phyloP scores from a whole-genome alignment of 2,329 filamentous ascomycete species.

The Purpureocillium lavendulum region DNA sequence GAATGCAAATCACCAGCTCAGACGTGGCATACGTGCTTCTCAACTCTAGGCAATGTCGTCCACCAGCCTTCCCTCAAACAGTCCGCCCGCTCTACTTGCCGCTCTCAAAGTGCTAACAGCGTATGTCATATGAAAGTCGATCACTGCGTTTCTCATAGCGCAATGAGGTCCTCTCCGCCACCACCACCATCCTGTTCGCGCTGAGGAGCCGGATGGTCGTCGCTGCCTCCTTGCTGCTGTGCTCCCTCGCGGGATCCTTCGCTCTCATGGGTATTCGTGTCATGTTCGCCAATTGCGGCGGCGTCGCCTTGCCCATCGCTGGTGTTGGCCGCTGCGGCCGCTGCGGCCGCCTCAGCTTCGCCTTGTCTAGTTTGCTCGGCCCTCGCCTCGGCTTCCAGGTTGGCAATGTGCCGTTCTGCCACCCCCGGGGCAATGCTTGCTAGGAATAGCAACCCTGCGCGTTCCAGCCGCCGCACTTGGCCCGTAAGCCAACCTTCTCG shows the following conservation, averaged over 20 bases:
- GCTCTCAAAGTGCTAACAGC: too few relatives aligned
- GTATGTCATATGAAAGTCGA: too few relatives aligned
- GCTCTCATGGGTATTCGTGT: not conserved
- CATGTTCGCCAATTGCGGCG: not conserved
- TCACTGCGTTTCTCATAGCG: too few relatives aligned
- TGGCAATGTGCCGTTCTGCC: conserved; percentile 55
- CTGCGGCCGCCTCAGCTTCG: conserved; percentile 31
- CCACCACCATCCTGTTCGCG: too few relatives aligned
- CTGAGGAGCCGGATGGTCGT: too few relatives aligned
- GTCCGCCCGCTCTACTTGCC: too few relatives aligned
- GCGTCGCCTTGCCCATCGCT: conserved; percentile 6
- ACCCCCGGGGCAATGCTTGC: conserved; percentile 59
- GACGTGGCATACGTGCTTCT: not conserved
- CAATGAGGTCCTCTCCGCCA: too few relatives aligned
- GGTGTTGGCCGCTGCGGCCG: conserved; percentile 14
- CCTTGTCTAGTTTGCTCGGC: conserved; percentile 31
- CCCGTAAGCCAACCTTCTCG: conserved; percentile 22
- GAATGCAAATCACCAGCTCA: too few relatives aligned
- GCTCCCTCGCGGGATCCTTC: not conserved
- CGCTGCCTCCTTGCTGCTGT: not conserved
- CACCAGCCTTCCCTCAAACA: too few relatives aligned
- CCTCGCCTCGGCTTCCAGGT: conserved; percentile 43
- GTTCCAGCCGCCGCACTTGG: conserved; percentile 46
- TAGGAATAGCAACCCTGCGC: conserved; percentile 53
- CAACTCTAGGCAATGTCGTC: not conserved